Base-by-base conservation (phyloP, 768 basidiomycete species). In the Lactarius evosmus region DNA sequence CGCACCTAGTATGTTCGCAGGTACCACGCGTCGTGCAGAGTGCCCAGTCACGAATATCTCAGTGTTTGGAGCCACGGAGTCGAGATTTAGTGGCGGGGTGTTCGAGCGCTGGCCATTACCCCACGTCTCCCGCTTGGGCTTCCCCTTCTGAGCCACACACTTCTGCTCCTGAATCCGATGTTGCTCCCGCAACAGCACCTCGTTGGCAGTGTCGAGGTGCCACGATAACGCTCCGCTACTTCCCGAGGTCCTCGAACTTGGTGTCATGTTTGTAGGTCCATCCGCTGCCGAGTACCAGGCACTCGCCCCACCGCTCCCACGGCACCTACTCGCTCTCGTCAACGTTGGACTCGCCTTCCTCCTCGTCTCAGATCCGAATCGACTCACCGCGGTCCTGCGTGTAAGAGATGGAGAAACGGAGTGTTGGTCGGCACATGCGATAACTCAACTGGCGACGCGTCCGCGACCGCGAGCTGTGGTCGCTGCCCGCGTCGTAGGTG, bases 281-380 rank as follows among this genome's bases (percentile, higher is more conserved):
- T 6, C 92, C 92, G 32, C 87, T 86, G 29, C 89, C 88, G 14
- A 93, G 78, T 0, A 92, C 86, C 9, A 94, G 80, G 38, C 85
- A 78, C 70, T 93, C 89, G 69, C 93, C 92, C 92, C 92, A 94
- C n/a, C 79, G 77, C 66, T 89, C 88, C 44, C 81, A 79, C 73
- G 86, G 58, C 8, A 55, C 4, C 11, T 58, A 87, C 69, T 85
- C 82, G 53, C 70, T 72, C 58, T 78, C 78, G 64, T 78, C 78
- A 62, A 82, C 82, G 65, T 77, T 78, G 63, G 76, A 72, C 44
- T 81, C 74, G 49, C 72, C 69, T 32, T 74, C 82, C 56, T 87
- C 87, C 65, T 90, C 88, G 66, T 90, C 88, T 91, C 92, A 93
- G 1, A 93, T 89, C 0, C 88, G 88, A 8, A 93, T 79, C 19